Evolutionary conservation across 139 green algal species (phyloP).

Genomic region (Mychonastes homosphaera): DNA sequence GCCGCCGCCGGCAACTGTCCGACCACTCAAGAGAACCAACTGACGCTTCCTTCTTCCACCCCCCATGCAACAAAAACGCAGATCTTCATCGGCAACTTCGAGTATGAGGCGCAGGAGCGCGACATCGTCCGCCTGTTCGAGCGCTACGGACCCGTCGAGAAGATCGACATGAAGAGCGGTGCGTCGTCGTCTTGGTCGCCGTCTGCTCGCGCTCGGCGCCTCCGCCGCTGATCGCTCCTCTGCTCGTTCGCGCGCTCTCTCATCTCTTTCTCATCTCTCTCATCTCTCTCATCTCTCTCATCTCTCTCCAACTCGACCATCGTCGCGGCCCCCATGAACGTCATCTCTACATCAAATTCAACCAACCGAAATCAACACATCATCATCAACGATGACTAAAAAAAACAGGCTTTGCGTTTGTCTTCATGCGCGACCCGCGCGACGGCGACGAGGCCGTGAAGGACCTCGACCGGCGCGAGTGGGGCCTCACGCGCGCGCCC

Average conservation of each 20-base stretch:
- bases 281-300: background rate
- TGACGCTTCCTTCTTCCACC: no score
- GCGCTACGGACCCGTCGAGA: constrained; percentile 37
- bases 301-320: background rate
- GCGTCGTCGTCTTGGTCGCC: no score
- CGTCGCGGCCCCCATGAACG: background rate
- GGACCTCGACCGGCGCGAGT: constrained; percentile 43
- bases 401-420: constrained; percentile 48
- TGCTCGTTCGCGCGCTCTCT: background rate
- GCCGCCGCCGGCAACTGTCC: no score
- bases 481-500: constrained; percentile 45
- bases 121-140: constrained; percentile 46
- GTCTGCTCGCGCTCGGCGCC: no score
- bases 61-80: no score
- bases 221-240: background rate
- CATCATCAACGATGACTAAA: background rate
- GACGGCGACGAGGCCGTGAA: constrained; percentile 51
- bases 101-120: constrained; percentile 37
- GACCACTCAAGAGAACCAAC: no score
- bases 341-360: background rate
- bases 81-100: constrained; percentile 48
- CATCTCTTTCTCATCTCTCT: background rate
- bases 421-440: constrained; percentile 51
- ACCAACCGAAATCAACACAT: background rate
- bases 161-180: constrained; percentile 63